Base-by-base conservation (phyloP, 2,329 filamentous ascomycete genomes). In the Aspergillus sojae region DNA sequence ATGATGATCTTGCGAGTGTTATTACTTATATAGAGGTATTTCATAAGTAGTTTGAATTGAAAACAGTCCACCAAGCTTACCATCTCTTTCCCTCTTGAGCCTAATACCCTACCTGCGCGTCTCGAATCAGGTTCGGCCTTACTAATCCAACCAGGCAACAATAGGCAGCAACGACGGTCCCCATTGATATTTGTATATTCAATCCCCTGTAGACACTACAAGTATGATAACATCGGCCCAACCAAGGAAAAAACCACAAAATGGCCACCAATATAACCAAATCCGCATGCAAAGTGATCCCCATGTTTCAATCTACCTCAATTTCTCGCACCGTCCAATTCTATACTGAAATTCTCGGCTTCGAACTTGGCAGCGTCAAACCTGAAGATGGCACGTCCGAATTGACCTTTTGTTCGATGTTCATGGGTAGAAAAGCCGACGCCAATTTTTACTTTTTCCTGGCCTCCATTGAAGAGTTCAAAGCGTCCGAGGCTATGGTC, bases 41-140 rank as follows among this genome's bases (percentile, higher is more conserved):
- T 6, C 14, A 36, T 3, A 16, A 16, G 34, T 16, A 36, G 14
- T 5, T 6, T 16, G 34, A 7, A 16, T 36, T 2, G 14, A 6
- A 7, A 6, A 36, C 5, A 3, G 34, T 2, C 14, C 14, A 16
- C 1, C 2, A 16, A 7, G 5, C 0, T 6, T 5, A 36, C 1
- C 5, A 2, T 16, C 14, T 11, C 0, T 16, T 16, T 3, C 2
- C 34, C 12, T 36, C 6, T 0, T 4, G 5, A 16, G 5, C 34
- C 14, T 16, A 16, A 7, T 36, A 16, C 0, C 34, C 16, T 36
- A 0, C 16, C 34, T 7, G 14, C 5, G 34, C 10, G 2, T 14
- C 14, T 16, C 14, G 12, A 36, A 6, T 36, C 16, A 3, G 5
- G 34, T 3, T 36, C 34, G 5, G 34, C 16, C 14, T 36, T 36